phyloP scores from a whole-genome alignment of 2,329 filamentous ascomycete genomes.

The Sphaerulina populicola region DNA sequence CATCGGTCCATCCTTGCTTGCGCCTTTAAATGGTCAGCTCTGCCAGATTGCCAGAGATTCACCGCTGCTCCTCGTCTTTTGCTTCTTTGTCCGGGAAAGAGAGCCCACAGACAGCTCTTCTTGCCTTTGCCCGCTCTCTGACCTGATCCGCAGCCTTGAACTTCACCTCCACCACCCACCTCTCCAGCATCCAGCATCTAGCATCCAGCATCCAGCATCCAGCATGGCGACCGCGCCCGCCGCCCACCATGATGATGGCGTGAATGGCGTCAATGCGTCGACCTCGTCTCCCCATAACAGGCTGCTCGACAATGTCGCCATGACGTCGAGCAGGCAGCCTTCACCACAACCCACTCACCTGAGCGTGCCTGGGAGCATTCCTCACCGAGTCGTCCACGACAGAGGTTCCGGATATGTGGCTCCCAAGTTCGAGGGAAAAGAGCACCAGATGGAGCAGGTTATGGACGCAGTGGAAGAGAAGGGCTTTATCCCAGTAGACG shows the following conservation, averaged over 20 bases:
- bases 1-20: background rate
- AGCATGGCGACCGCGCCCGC: slow-evolving; percentile 15
- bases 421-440: slow-evolving; percentile 86
- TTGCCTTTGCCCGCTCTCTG: background rate
- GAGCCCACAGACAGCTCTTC: background rate
- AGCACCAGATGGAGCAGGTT: slow-evolving; percentile 83
- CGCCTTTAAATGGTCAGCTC: background rate
- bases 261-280: slow-evolving; percentile 9
- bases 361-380: slow-evolving; percentile 54
- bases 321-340: slow-evolving; percentile 55
- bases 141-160: background rate
- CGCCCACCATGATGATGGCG: slow-evolving; percentile 2
- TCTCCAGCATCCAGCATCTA: slow-evolving; percentile 9
- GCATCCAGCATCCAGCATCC: slow-evolving; percentile 10
- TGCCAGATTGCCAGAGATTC: background rate
- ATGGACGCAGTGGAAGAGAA: slow-evolving; percentile 69
- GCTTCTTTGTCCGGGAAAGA: background rate
- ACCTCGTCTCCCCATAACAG: slow-evolving; percentile 41
- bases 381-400: slow-evolving; percentile 60
- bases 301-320: slow-evolving; percentile 48
- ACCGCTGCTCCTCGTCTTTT: slow-evolving; percentile 1
- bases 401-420: slow-evolving; percentile 91
- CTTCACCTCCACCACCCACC: background rate
- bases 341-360: slow-evolving; percentile 86
- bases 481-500: slow-evolving; percentile 75